Base-by-base conservation (phyloP, 345 rosid species). In the Hypericum perforatum region DNA sequence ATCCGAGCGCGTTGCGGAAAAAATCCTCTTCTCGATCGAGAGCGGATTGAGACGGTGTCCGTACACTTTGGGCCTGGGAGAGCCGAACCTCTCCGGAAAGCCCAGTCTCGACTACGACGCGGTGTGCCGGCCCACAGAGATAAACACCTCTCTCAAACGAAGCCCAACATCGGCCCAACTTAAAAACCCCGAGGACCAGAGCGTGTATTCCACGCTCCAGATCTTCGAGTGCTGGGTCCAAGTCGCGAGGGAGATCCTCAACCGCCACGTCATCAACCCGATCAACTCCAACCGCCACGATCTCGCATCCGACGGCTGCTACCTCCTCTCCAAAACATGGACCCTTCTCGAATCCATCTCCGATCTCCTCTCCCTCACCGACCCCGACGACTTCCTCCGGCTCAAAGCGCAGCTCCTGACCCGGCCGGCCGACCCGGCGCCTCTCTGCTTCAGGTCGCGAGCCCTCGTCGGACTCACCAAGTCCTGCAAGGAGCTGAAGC, bases 181-280 rank as follows among this genome's bases (percentile, higher is more conserved):
- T 12, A 78, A 74, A 47, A 92, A 92, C 44, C 70, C 70, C 13
- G 98, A 92, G 78, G 85, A 85, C 52, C 83, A 80, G 45, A 69
- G 69, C 3, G 72, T 92, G 2, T 80, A 80, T 57, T 71, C 84
- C 15, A 45, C 80, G 45, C 82, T 82, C 36, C 98, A 92, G 74
- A 80, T 92, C 22, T 70, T 92, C 11, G 97, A 92, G 56, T 80
- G 86, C 9, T 92, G 98, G 98, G 78, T 88, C 58, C 63, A 75
- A 45, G 66, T 73, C 0, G 63, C 85, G 8, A 59, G 52, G 12
- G 67, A 71, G 45, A 71, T 92, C 7, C 45, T 80, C 1, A 67
- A 67, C 10, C 89, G 94, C 37, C 68, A 22, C 32, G 32, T 80
- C 57, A 60, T 3, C 2, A 59, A 61, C 39, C 70, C 78, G 11